These are phyloP conservation scores for Larix sibirica DNA, from an alignment of 83 land plant genomes.

Conservation along the genomic window DNA sequence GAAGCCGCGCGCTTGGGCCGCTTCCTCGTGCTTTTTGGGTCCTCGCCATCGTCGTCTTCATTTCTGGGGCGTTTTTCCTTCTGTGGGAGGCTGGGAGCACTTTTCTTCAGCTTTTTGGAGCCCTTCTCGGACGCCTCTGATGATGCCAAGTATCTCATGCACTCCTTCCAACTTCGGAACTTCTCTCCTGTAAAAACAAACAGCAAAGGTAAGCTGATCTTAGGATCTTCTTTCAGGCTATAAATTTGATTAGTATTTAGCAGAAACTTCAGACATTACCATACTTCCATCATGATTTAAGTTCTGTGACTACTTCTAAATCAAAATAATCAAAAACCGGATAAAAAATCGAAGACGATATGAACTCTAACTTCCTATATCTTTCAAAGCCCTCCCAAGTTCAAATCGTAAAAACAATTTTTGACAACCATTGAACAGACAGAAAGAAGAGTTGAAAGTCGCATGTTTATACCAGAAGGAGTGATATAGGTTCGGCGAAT, in stretches of 20 bases:
- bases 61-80: not conserved
- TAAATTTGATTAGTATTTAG: not conserved
- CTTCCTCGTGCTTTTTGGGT: constrained; percentile 18
- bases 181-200: constrained; percentile 24
- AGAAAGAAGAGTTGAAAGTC: not conserved
- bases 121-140: not conserved
- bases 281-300: too few relatives aligned
- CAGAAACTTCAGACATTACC: too few relatives aligned
- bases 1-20: constrained; percentile 82
- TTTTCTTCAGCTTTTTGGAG: not conserved
- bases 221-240: not conserved
- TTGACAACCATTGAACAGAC: not conserved
- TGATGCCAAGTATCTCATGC: constrained; percentile 22
- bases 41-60: not conserved
- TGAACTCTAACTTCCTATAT: too few relatives aligned
- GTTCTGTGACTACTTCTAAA: too few relatives aligned
- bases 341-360: too few relatives aligned
- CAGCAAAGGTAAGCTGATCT: not conserved
- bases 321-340: too few relatives aligned
- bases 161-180: constrained; percentile 35
- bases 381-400: too few relatives aligned
- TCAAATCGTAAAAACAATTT: not conserved
- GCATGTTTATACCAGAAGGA: constrained; percentile 20
- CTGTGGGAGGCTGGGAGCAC: not conserved
- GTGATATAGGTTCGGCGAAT: constrained; percentile 23